Percentiles rank a stretch among this genome's conserved stretches.
These are phyloP conservation scores for Sideroxylon spinosum DNA, from an alignment of 179 eudicot species.

Conservation along the genomic window DNA sequence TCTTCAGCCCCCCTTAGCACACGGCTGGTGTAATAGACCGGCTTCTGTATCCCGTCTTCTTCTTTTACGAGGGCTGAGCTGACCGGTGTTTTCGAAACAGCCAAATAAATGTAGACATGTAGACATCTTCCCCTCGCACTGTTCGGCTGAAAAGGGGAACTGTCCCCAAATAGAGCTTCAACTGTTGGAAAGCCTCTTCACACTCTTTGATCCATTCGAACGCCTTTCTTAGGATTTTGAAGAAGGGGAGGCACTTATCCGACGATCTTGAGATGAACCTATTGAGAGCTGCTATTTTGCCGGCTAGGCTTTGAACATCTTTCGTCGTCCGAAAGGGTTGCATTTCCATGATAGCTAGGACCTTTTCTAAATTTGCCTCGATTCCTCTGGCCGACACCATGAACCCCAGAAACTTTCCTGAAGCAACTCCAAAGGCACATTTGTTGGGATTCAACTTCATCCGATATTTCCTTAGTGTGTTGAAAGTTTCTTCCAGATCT, in stretches of 20 bases:
- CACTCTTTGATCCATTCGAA: background rate
- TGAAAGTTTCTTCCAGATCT: background rate
- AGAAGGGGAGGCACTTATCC: background rate
- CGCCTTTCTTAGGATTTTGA: no score
- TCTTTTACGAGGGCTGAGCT: background rate
- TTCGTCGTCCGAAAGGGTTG: no score
- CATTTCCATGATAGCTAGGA: no score
- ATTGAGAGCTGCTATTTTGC: no score
- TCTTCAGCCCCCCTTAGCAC: background rate
- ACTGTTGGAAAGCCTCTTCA: background rate
- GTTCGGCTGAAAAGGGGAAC: no score
- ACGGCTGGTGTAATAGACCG: background rate
- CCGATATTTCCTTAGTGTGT: no score
- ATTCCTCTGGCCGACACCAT: background rate
- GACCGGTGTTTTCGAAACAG: background rate
- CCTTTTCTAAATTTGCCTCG: no score
- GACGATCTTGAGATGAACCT: background rate
- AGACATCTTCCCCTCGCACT: no score
- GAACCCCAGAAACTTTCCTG: background rate
- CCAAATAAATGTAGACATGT: background rate
- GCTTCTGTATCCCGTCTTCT: background rate
- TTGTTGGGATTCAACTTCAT: background rate
- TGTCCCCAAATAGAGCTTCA: no score
- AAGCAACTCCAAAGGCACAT: background rate
- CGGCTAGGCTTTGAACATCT: no score